phyloP scores from a whole-genome alignment of 139 green algal genomes.

The Haematococcus lacustris region DNA sequence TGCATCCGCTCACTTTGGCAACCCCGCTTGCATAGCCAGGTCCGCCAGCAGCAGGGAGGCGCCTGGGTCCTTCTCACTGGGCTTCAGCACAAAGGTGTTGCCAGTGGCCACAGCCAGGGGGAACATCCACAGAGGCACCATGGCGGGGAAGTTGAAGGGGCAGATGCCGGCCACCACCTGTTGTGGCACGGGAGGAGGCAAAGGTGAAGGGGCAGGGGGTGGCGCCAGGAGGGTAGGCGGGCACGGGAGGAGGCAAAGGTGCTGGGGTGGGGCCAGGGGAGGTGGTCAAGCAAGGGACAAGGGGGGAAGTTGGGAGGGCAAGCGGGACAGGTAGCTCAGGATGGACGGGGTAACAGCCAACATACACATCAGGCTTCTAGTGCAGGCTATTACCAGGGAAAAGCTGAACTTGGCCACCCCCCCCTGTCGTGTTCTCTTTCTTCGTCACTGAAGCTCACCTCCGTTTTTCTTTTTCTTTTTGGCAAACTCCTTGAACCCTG shows the following conservation, averaged over 20 bases:
- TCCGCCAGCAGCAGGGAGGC: conserved; percentile 77
- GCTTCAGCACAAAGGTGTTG: conserved; percentile 89
- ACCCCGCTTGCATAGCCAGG: conserved; percentile 68
- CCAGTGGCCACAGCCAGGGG: conserved; percentile 67
- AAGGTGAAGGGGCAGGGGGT: neutral
- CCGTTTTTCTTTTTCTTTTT: no score
- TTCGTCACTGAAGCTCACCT: no score
- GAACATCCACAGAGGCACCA: conserved; percentile 85
- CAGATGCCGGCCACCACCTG: conserved; percentile 83
- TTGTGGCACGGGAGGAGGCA: neutral
- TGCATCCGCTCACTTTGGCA: conserved; percentile 52
- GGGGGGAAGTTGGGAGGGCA: neutral
- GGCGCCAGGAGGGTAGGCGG: neutral
- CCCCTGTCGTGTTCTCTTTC: no score
- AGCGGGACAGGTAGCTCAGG: neutral
- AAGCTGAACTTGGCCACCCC: conserved; percentile 1
- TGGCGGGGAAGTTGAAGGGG: conserved; percentile 96
- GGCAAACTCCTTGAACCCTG: no score
- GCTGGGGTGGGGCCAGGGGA: neutral
- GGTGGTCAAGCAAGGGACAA: neutral
- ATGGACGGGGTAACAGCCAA: neutral
- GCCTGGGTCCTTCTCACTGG: conserved; percentile 75
- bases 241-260: neutral
- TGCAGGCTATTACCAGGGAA: neutral
- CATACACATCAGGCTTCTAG: no score